These are phyloP conservation scores for Spathaspora gorwiae DNA, from an alignment of 805 yeast genomes.

Conservation along the genomic window DNA sequence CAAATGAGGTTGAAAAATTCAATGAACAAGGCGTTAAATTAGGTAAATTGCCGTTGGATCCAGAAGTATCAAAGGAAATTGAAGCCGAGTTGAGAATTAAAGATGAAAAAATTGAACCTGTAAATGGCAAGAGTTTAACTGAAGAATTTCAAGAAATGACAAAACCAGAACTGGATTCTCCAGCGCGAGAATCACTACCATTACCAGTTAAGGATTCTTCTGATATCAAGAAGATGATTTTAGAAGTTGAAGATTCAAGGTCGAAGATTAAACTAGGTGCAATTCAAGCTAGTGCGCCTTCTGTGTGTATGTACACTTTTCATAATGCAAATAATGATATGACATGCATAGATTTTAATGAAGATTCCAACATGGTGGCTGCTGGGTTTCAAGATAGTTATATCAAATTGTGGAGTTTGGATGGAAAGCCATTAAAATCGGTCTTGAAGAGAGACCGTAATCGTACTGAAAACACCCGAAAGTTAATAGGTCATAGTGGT, in stretches of 20 bases:
- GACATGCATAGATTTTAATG: slow-evolving; percentile 83
- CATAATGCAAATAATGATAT: slow-evolving; percentile 89
- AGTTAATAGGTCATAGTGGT: slow-evolving; percentile 88
- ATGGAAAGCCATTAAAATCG: slow-evolving; percentile 77
- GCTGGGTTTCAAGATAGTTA: slow-evolving; percentile 93
- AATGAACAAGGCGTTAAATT: slow-evolving; percentile 72
- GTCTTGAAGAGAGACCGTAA: slow-evolving; percentile 52
- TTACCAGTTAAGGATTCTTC: slow-evolving; percentile 76
- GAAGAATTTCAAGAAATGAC: slow-evolving; percentile 42
- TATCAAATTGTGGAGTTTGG: slow-evolving; percentile 88
- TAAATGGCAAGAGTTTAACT: slow-evolving; percentile 32
- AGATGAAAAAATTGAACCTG: slow-evolving; percentile 49
- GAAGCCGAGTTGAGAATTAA: slow-evolving; percentile 76
- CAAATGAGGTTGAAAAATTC: slow-evolving; percentile 52
- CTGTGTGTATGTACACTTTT: slow-evolving; percentile 96
- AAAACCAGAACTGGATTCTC: slow-evolving; percentile 59
- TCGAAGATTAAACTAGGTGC: slow-evolving; percentile 61
- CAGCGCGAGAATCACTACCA: slow-evolving; percentile 72
- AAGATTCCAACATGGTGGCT: slow-evolving; percentile 81
- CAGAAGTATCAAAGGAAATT: slow-evolving; percentile 78
- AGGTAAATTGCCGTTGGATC: slow-evolving; percentile 82
- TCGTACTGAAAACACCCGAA: slow-evolving; percentile 44
- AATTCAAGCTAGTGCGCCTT: slow-evolving; percentile 78
- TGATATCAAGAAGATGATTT: slow-evolving; percentile 76
- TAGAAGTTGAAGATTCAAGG: slow-evolving; percentile 77